Conservation (phyloP, 116 monocot genomes). For the Iris pallida region DNA sequence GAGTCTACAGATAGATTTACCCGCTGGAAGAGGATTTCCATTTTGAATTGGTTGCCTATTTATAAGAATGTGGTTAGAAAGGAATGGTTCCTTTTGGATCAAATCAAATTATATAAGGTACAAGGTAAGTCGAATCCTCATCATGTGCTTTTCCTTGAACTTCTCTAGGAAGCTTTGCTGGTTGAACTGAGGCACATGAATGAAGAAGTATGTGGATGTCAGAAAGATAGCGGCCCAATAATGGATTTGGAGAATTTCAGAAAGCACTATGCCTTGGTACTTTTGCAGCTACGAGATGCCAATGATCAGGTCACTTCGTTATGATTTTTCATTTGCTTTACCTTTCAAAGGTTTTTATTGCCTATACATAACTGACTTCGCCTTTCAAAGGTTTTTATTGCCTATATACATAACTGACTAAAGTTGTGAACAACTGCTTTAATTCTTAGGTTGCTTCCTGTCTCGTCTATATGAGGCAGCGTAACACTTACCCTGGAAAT, state of each 20-base stretch:
- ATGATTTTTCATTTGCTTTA: background rate
- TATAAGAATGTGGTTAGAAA: no score
- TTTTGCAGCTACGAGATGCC: conserved; percentile 79
- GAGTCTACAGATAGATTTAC: no score
- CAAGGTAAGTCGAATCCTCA: background rate
- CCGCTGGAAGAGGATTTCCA: no score
- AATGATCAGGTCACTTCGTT: conserved; percentile 62
- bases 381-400: background rate
- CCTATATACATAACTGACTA: background rate
- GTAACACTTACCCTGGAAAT: conserved; percentile 73
- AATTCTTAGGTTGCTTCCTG: conserved; percentile 65
- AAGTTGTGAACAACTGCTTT: background rate
- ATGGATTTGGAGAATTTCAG: conserved; percentile 76
- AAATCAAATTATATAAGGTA: no score
- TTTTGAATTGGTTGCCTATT: no score
- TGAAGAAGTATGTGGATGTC: conserved; percentile 73
- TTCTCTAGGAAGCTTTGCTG: conserved; percentile 75
- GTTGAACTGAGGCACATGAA: conserved; percentile 85
- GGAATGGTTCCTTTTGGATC: no score
- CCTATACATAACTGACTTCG: background rate
- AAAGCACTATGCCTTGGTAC: conserved; percentile 92
- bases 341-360: conserved; percentile 1
- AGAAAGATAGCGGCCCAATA: conserved; percentile 55
- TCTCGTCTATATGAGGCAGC: conserved; percentile 67
- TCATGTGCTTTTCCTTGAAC: background rate